Evolutionary conservation across 441 rosid species (phyloP).

Genomic region (Euphorbia celastroides): DNA sequence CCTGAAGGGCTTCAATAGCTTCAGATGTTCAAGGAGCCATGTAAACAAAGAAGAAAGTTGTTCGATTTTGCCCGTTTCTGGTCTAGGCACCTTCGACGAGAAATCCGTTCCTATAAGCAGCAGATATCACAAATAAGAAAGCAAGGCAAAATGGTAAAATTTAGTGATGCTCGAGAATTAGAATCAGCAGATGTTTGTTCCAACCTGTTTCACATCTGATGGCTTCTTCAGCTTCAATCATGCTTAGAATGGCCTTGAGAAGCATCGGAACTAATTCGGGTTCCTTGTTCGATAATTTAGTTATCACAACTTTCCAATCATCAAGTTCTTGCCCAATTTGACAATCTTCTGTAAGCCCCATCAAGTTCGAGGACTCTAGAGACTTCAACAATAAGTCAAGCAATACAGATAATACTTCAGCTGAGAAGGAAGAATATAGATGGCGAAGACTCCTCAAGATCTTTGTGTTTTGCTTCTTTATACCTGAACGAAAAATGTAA

Average conservation of each 20-base stretch:
- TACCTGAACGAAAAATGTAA: constrained; percentile 39
- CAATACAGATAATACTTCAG: constrained; percentile 64
- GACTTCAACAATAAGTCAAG: constrained; percentile 59
- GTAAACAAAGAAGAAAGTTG: constrained; percentile 52
- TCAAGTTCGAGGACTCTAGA: constrained; percentile 38
- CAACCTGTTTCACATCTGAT: constrained; percentile 50
- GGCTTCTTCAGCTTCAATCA: constrained; percentile 43
- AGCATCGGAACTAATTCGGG: constrained; percentile 68
- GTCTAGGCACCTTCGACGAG: constrained; percentile 22
- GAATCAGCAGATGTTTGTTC: constrained; percentile 7
- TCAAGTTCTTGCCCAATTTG: constrained; percentile 31
- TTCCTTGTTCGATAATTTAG: constrained; percentile 61
- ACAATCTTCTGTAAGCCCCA: constrained; percentile 32
- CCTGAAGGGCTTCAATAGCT: constrained; percentile 38
- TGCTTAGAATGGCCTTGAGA: constrained; percentile 58
- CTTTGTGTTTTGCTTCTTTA: constrained; percentile 46
- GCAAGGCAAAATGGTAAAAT: not conserved
- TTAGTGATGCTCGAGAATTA: too few relatives aligned
- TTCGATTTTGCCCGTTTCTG: constrained; percentile 33
- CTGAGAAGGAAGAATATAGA: constrained; percentile 61
- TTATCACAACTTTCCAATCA: constrained; percentile 61
- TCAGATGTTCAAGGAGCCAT: constrained; percentile 62
- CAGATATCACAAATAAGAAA: constrained; percentile 3
- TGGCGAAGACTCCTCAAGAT: constrained; percentile 48
- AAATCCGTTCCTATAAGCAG: constrained; percentile 28